Evolutionary conservation across 2,329 filamentous ascomycete genomes (phyloP), one percentile per base, ranked within the genome.

Genomic region (Rhynchosporium graminicola): DNA sequence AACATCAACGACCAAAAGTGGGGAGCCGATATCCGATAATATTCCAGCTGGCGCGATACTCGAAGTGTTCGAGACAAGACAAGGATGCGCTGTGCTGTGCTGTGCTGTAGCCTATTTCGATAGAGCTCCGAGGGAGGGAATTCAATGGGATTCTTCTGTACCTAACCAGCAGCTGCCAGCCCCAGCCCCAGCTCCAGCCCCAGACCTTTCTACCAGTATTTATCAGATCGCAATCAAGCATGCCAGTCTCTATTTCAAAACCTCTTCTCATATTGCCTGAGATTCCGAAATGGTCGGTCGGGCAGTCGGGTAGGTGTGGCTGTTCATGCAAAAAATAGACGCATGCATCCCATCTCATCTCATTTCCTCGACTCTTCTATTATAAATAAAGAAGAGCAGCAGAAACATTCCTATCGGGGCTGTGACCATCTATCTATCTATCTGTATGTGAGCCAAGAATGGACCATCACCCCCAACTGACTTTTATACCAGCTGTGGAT

Each of bases 211-310:
- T 20, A 38, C 15, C n/a, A 3, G 36, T 15, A 10, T 38, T 33
- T 36, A 8, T 38, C 15, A 28, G 51, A 54, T 54, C 20, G 33
- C n/a, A 54, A 28, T 54, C n/a, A 20, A 54, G 51, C 51, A 54
- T 54, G 51, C 51, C 36, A 54, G 40, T 54, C 51, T 40, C 36
- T 40, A 29, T 40, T 8, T 54, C 40, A 40, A 20, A 29, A 54
- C 9, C 28, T 28, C 51, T 3, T 20, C 28, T 42, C 50, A 52
- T 12, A 40, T 15, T 52, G 33, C 31, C 38, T 52, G 50, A 28
- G 38, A 1, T 38, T 13, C 38, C 26, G 50, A 46, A 12, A 43
- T 43, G 4, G 7, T 40, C 7, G 36, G 12, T 12, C 36, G 36
- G 12, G 42, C 42, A 43, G 13, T 5, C 42, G 13, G 13, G 13